Evolutionary conservation across 192 early-diverging fungal species (phyloP).

Genomic region (Rhizoclosmatium sp.): DNA sequence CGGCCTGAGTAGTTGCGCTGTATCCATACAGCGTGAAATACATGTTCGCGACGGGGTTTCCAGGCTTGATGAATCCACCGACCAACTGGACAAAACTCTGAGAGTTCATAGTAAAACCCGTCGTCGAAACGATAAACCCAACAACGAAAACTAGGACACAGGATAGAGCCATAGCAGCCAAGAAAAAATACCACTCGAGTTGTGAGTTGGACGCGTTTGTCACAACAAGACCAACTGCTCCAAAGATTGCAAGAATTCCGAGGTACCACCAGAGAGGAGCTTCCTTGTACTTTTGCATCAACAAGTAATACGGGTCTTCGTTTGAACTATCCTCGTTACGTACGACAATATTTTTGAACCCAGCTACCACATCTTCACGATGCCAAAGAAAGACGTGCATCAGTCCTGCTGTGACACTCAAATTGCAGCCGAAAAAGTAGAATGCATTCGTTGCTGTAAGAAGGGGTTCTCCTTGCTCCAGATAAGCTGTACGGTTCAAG

Average conservation of each 20-base stretch:
- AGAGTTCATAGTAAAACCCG: not conserved
- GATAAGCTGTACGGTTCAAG: conserved; percentile 7
- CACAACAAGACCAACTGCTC: not conserved
- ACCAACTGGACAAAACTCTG: conserved; percentile 10
- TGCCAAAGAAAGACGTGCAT: conserved; percentile 3
- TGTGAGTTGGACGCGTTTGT: not conserved
- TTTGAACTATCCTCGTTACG: not conserved
- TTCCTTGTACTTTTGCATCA: conserved; percentile 32
- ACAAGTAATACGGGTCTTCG: not conserved
- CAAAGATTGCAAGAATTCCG: not conserved
- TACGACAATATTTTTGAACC: conserved; percentile 19
- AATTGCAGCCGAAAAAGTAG: not conserved
- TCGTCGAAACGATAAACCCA: conserved; percentile 16
- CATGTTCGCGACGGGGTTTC: conserved; percentile 70
- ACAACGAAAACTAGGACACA: not conserved
- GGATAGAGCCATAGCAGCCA: conserved; percentile 3
- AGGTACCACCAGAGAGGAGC: conserved; percentile 9
- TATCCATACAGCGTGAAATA: conserved; percentile 75
- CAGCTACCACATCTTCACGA: not conserved
- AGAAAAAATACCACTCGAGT: conserved; percentile 19
- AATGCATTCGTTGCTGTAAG: not conserved
- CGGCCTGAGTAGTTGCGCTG: conserved; percentile 66
- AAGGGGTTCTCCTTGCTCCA: not conserved
- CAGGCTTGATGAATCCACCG: conserved; percentile 48
- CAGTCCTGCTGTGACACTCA: conserved; percentile 14